These are phyloP conservation scores for Brettanomyces anomalus DNA, from an alignment of 805 yeast species.

Conservation along the genomic window DNA sequence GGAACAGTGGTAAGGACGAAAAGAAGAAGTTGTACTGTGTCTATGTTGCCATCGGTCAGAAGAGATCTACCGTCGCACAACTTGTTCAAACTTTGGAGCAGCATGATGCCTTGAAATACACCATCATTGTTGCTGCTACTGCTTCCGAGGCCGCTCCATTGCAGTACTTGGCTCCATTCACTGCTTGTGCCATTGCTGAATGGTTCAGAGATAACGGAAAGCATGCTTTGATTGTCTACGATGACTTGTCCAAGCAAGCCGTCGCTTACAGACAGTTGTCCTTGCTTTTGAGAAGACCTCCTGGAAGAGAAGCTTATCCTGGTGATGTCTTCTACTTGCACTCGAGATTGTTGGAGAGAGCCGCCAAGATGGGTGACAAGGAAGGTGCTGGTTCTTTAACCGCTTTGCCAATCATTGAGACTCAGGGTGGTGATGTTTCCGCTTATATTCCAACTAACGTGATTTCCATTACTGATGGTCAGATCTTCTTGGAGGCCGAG, in stretches of 20 bases:
- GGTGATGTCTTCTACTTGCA: constrained; percentile 96
- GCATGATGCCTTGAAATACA: constrained; percentile 94
- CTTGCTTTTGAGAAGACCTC: constrained; percentile 92
- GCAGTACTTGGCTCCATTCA: constrained; percentile 99
- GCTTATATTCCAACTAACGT: constrained; percentile 97
- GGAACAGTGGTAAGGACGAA: constrained; percentile 95
- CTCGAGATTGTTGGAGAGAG: constrained; percentile 93
- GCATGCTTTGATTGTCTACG: constrained; percentile 95
- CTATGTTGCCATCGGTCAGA: constrained; percentile 99
- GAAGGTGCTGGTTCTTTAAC: constrained; percentile 92
- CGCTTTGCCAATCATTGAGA: constrained; percentile 93
- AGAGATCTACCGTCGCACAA: constrained; percentile 99
- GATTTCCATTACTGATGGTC: constrained; percentile 96
- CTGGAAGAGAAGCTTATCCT: constrained; percentile 95
- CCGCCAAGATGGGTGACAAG: constrained; percentile 90
- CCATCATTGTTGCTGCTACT: constrained; percentile 98
- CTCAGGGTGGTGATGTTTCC: constrained; percentile 99
- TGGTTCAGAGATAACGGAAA: constrained; percentile 99
- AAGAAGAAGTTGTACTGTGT: constrained; percentile 98
- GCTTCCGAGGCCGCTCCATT: constrained; percentile 99
- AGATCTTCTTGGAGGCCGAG: constrained; percentile 98
- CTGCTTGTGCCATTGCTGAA: constrained; percentile 99
- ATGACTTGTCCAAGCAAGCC: constrained; percentile 98
- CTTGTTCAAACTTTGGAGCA: constrained; percentile 98
- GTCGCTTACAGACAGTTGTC: constrained; percentile 99